A percentile compares a stretch with the other conserved stretches of the same genome.
Evolutionary conservation across 2,329 filamentous ascomycete genomes (phyloP).

Genomic region (Cytospora chrysosperma): DNA sequence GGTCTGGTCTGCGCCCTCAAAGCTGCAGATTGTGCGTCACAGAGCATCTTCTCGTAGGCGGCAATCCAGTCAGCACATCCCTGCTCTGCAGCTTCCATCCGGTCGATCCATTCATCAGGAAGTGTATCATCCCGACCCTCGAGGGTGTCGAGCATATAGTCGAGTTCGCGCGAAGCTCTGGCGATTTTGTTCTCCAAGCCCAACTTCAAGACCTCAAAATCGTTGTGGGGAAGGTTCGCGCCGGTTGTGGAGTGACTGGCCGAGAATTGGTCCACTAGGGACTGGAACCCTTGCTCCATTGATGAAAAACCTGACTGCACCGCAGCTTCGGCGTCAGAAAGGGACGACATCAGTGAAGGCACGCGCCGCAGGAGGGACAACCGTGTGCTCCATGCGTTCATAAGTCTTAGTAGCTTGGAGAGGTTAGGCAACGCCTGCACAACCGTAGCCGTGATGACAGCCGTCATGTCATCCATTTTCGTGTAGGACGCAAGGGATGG

Average conservation of each 20-base stretch:
- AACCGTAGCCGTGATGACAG: constrained; percentile 86
- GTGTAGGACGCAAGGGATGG: constrained; percentile 54
- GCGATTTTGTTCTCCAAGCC: constrained; percentile 69
- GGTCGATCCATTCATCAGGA: constrained; percentile 83
- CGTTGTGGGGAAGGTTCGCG: constrained; percentile 41
- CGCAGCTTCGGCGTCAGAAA: constrained; percentile 66
- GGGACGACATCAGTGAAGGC: constrained; percentile 63
- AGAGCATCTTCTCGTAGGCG: constrained; percentile 71
- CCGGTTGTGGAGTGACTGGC: constrained; percentile 24
- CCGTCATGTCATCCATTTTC: constrained; percentile 84
- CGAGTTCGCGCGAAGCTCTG: constrained; percentile 69
- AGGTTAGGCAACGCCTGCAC: constrained; percentile 84
- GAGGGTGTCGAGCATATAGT: constrained; percentile 81
- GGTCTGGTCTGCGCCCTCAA: neutral
- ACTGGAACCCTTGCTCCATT: constrained; percentile 37
- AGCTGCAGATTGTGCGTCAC: constrained; percentile 58
- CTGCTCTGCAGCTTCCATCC: constrained; percentile 76
- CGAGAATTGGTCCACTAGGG: constrained; percentile 24
- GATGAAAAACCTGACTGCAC: constrained; percentile 66
- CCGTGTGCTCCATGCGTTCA: constrained; percentile 76
- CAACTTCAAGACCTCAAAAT: constrained; percentile 58
- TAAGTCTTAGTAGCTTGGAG: constrained; percentile 68
- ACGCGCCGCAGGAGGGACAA: constrained; percentile 72
- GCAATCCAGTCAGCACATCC: constrained; percentile 80
- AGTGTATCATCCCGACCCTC: constrained; percentile 83